Base-by-base conservation (phyloP, 306 rosid genomes). In the Citrullus mucosospermus region DNA sequence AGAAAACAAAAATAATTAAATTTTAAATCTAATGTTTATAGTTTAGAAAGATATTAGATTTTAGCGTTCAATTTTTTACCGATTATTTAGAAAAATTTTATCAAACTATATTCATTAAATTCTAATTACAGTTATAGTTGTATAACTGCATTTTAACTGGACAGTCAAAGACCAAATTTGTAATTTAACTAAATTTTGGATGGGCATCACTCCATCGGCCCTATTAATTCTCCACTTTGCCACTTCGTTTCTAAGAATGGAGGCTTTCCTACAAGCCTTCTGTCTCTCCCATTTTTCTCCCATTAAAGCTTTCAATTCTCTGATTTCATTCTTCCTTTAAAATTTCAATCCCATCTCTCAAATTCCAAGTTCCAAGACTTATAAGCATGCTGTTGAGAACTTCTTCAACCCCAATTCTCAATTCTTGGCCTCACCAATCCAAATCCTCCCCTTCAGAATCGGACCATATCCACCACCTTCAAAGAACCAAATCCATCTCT, bases 371-470 rank as follows among this genome's bases (percentile, higher is more conserved):
- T 77, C 12, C 50, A 13, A 44, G 83, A 12, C 51, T 5, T 50
- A 43, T 9, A 39, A 88, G 57, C 70, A 92, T 94, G 97, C 84
- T 87, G 74, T 90, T 89, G 39, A 84, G 92, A 84, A 92, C 91
- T 78, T 88, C 88, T 32, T 90, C 91, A 0, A 53, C 96, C 16
- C 92, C 95, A 41, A 83, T 88, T 81, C 85, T 71, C 79, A 86
- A 85, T 51, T 90, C 98, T 69, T 81, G 87, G 85, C 41, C 80
- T 15, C 84, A 75, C 54, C 88, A 78, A 78, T 81, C 81, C 75
- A 87, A 78, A 60, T 90, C 77, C 3, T 71, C 87, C 12, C 84
- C 84, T 65, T 67, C 79, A 1, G 94, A 88, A 34, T 62, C 84
- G 20, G 89, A 88, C 39, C 81, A 72, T 3, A 13, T 70, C 79